Conservation (phyloP, 495 filamentous ascomycete genomes). For the Clohesyomyces aquaticus region DNA sequence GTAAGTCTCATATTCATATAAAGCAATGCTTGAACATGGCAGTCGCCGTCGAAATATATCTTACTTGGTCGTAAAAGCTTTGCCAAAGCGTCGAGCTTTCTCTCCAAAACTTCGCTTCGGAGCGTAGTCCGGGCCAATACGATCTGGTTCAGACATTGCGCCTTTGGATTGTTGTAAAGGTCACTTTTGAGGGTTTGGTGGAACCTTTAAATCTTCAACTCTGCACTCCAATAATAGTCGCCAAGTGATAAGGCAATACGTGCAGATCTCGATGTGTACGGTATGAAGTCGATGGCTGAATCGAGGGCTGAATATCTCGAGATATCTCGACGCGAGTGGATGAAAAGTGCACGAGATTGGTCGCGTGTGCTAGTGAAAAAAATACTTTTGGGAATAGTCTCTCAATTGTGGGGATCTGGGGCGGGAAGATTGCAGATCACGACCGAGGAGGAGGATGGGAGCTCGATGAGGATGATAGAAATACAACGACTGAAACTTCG, state of each 20-base stretch:
- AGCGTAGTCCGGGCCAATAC: conserved; percentile 39
- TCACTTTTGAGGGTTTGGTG: conserved; percentile 44
- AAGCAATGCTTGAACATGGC: background rate
- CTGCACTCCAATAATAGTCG: conserved; percentile 32
- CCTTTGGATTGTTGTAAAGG: background rate
- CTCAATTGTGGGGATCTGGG: conserved; percentile 30
- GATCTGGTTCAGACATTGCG: conserved; percentile 45
- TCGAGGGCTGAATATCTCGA: background rate
- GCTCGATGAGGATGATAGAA: background rate
- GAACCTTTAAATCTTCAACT: conserved; percentile 35
- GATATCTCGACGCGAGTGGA: conserved; percentile 16
- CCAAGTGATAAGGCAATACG: conserved; percentile 10
- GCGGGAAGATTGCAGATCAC: conserved; percentile 25
- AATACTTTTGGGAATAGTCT: conserved; percentile 31
- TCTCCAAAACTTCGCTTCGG: conserved; percentile 36
- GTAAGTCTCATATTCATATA: conserved; percentile 13
- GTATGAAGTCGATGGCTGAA: conserved; percentile 13
- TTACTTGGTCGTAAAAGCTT: conserved; percentile 45
- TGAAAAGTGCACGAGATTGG: conserved; percentile 7
- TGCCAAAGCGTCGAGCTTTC: conserved; percentile 34
- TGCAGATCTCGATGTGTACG: conserved; percentile 11
- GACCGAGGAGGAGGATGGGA: background rate
- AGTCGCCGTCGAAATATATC: conserved; percentile 1
- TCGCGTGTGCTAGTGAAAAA: conserved; percentile 25
- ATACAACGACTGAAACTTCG: conserved; percentile 2